Evolutionary conservation across 129 eudicot genomes (phyloP).

Genomic region (Silybum marianum): DNA sequence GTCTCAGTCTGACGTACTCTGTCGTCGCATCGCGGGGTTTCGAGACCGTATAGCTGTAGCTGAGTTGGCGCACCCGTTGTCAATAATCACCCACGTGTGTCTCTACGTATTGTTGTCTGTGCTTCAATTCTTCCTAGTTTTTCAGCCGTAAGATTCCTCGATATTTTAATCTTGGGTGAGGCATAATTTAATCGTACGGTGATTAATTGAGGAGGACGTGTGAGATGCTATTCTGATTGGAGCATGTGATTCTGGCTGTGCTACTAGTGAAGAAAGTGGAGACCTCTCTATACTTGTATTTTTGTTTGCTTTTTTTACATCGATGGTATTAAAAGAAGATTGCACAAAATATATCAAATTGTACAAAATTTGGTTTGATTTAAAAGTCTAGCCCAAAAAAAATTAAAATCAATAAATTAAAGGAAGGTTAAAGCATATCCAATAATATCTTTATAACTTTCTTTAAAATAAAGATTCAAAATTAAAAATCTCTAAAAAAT

Average conservation of each 20-base stretch:
- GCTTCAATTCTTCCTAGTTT: slow-evolving; percentile 16
- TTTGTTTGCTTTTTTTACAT: neutral
- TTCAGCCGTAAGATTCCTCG: slow-evolving; percentile 26
- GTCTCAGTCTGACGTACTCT: slow-evolving; percentile 30
- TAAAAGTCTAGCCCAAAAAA: no score
- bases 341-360: neutral
- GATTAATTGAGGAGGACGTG: neutral
- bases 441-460: no score
- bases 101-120: neutral
- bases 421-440: no score
- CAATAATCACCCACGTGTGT: slow-evolving; percentile 18
- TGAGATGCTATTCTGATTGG: slow-evolving; percentile 21
- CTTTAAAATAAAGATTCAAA: no score
- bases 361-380: no score
- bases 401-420: no score
- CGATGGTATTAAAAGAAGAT: neutral
- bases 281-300: neutral
- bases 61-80: slow-evolving; percentile 39
- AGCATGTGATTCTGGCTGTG: slow-evolving; percentile 28
- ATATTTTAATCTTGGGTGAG: neutral
- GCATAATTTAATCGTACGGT: slow-evolving; percentile 21
- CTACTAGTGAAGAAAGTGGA: slow-evolving; percentile 3
- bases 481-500: no score
- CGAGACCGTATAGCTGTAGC: slow-evolving; percentile 36
- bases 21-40: slow-evolving; percentile 16